Percentiles rank a stretch among this genome's conserved stretches.
phyloP scores from a whole-genome alignment of 768 basidiomycete species.

The Stropharia rugosoannulata region DNA sequence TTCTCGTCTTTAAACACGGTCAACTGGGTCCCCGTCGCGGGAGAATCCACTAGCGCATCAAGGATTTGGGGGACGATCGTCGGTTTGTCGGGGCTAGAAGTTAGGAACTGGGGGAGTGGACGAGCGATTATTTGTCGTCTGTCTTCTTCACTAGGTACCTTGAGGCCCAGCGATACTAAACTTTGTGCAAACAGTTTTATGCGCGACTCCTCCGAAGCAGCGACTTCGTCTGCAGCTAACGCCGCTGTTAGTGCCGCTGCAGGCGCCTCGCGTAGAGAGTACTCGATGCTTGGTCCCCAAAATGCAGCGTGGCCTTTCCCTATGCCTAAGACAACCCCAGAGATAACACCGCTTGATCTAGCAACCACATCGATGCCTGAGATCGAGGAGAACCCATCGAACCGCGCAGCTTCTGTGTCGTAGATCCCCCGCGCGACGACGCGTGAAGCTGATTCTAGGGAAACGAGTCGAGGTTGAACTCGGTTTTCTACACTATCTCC shows the following conservation, averaged over 20 bases:
- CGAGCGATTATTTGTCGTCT: slow-evolving; percentile 23
- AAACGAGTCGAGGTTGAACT: slow-evolving; percentile 10
- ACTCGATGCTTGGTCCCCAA: slow-evolving; percentile 61
- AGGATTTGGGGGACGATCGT: slow-evolving; percentile 39
- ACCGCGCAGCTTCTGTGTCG: slow-evolving; percentile 21
- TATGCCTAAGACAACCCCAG: slow-evolving; percentile 31
- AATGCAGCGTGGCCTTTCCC: slow-evolving; percentile 51
- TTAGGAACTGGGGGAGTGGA: slow-evolving; percentile 62
- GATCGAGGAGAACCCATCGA: slow-evolving; percentile 28
- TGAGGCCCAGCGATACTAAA: slow-evolving; percentile 32
- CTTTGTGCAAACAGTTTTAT: slow-evolving; percentile 28
- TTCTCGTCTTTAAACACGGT: slow-evolving; percentile 58
- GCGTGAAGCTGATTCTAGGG: slow-evolving; percentile 21
- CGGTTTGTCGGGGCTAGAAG: slow-evolving; percentile 42
- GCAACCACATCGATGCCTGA: slow-evolving; percentile 30
- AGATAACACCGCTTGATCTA: slow-evolving; percentile 25
- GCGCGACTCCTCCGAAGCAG: slow-evolving; percentile 17
- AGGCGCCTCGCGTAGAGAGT: slow-evolving; percentile 41
- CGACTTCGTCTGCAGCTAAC: slow-evolving; percentile 19
- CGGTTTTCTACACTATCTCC: slow-evolving; percentile 11
- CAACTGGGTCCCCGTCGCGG: slow-evolving; percentile 26
- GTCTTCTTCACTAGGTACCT: slow-evolving; percentile 40
- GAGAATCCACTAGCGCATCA: slow-evolving; percentile 30
- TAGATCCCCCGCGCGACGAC: slow-evolving; percentile 27
- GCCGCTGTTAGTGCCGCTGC: slow-evolving; percentile 16